Conservation (phyloP, 306 rosid species). For the Urtica urens region DNA sequence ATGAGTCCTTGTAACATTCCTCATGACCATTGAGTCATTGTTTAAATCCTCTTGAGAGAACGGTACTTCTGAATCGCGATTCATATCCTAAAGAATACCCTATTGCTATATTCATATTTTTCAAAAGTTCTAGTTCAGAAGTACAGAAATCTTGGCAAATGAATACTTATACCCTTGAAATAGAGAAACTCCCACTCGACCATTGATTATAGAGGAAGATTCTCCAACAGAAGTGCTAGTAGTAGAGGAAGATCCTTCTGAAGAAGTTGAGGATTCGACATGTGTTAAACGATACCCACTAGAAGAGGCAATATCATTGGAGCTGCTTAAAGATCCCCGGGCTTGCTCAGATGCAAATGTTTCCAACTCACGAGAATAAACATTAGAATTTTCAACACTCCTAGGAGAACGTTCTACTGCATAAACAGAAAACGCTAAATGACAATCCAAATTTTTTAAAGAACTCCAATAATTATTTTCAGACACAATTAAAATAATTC, state of each 20-base stretch:
- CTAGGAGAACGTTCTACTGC: slow-evolving; percentile 53
- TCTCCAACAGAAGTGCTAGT: slow-evolving; percentile 23
- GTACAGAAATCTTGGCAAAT: slow-evolving; percentile 15
- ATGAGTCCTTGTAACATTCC: too few relatives aligned
- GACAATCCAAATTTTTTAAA: slow-evolving; percentile 7
- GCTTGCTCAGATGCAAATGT: slow-evolving; percentile 29
- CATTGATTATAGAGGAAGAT: slow-evolving; percentile 14
- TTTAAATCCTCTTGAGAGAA: too few relatives aligned
- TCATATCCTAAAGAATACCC: too few relatives aligned
- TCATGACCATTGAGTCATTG: too few relatives aligned
- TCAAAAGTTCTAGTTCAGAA: slow-evolving; percentile 5
- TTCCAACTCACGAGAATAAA: slow-evolving; percentile 27
- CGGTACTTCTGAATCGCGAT: too few relatives aligned
- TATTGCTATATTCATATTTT: too few relatives aligned
- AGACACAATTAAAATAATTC: not conserved
- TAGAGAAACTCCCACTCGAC: slow-evolving; percentile 55
- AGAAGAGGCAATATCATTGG: slow-evolving; percentile 21
- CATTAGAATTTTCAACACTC: slow-evolving; percentile 21
- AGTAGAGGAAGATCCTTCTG: slow-evolving; percentile 23
- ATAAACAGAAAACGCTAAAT: slow-evolving; percentile 15
- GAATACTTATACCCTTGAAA: slow-evolving; percentile 63
- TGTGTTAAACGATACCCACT: slow-evolving; percentile 20
- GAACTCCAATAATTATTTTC: slow-evolving; percentile 10
- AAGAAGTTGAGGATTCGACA: slow-evolving; percentile 29
- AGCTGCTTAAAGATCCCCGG: slow-evolving; percentile 24